Evolutionary conservation across 73 alveolate genomes (phyloP), one percentile per base, ranked within the genome.

Genomic region (Paramecium sexaurelia): DNA sequence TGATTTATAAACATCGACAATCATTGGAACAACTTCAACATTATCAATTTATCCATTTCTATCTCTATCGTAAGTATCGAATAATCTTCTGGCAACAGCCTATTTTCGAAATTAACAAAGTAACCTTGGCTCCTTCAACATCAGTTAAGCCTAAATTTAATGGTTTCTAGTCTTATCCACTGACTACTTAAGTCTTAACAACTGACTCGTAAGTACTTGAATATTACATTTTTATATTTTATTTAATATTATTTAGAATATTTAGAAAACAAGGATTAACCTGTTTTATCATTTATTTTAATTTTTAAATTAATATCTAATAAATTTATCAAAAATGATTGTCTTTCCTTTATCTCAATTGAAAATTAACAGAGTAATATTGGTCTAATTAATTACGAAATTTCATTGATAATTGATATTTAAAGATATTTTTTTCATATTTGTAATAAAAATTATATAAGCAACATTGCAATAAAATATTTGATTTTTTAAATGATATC

Each of bases 81-180:
- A 78, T 8, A 78, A 9, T 78, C 90, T 78, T 78, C 90, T 78
- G n/a, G 90, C 90, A 22, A 78, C 90, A 19, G 90, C 90, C 90
- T 78, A 43, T 10, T 41, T 71, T 39, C 32, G 6, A 24, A 78
- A 29, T 41, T 78, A 2, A 40, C 9, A 61, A 26, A 29, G 0
- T 61, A 29, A 78, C 90, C 71, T 78, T 78, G 1, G 90, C 90
- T 29, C 90, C 90, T 41, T 78, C 90, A 10, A 78, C 36, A 43
- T 78, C 90, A 10, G 90, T 78, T 36, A 78, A 78, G 39, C 90
- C 90, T 7, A 78, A 43, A 45, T 45, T 78, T 15, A 78, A 19
- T 10, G 90, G 90, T 45, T 78, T 78, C 19, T 37, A 6, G n/a
- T 78, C 90, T 39, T 51, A 17, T 51, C 86, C 86, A 11, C 86